Conservation (phyloP, 2,329 filamentous ascomycete genomes). For the Camptophora hylomeconis region DNA sequence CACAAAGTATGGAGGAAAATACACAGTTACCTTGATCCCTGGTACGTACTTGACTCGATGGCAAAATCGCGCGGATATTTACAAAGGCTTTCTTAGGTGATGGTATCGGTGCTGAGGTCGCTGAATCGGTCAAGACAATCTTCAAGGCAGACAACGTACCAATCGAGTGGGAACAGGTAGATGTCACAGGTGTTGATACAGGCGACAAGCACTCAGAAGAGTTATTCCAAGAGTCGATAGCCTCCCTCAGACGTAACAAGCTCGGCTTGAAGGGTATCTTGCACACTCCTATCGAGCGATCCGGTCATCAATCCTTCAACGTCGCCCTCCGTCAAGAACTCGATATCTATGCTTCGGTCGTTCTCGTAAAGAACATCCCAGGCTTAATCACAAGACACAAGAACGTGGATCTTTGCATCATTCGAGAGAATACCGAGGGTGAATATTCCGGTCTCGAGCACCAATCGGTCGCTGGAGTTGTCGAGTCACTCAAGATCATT, state of each 20-base stretch:
- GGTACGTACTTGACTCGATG: conserved; percentile 52
- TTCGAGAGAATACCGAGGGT: conserved; percentile 99
- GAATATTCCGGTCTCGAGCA: conserved; percentile 99
- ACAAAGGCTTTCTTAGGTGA: too few relatives aligned
- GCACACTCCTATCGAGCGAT: conserved; percentile 91
- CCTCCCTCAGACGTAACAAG: conserved; percentile 96
- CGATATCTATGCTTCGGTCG: conserved; percentile 97
- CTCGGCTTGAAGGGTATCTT: conserved; percentile 97
- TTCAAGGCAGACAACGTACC: conserved; percentile 99
- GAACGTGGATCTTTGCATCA: conserved; percentile 95
- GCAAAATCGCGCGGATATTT: too few relatives aligned
- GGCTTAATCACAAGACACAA: conserved; percentile 96
- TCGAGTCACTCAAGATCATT: conserved; percentile 99
- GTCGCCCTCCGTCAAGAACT: conserved; percentile 97
- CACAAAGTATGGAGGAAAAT: conserved; percentile 97
- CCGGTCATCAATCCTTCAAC: conserved; percentile 98
- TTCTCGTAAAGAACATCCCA: conserved; percentile 98
- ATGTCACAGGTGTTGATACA: conserved; percentile 80
- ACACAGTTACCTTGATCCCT: conserved; percentile 96
- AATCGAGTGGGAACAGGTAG: conserved; percentile 96
- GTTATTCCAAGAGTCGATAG: conserved; percentile 88
- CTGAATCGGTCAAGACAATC: conserved; percentile 95
- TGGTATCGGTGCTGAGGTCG: conserved; percentile 94
- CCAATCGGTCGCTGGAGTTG: conserved; percentile 89
- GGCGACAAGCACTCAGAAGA: conserved; percentile 82